phyloP scores from a whole-genome alignment of 768 basidiomycete species.

The Cystofilobasidium ferigula region DNA sequence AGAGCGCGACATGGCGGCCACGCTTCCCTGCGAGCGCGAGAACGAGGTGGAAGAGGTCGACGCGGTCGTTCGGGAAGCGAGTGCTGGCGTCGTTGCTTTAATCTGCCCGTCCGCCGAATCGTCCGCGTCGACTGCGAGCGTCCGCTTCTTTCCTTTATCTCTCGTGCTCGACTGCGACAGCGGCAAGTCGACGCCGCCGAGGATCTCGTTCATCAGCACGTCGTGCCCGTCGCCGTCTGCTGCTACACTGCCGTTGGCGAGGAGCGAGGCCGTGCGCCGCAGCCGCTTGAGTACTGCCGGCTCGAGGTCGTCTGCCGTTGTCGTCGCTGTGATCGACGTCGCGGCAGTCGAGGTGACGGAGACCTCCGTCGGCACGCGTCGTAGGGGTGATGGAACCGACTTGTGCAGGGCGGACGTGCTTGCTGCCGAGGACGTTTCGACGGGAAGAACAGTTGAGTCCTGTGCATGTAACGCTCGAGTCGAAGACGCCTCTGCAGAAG shows the following conservation, averaged over 20 bases:
- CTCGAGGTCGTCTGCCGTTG: slow-evolving; percentile 4
- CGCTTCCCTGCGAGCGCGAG: not conserved
- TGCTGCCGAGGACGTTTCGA: not conserved
- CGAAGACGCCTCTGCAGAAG: too few relatives aligned
- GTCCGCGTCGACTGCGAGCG: not conserved
- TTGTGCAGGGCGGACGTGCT: not conserved
- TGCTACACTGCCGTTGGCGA: not conserved
- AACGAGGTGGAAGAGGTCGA: not conserved
- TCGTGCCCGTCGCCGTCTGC: not conserved
- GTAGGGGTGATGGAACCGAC: not conserved
- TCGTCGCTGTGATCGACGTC: not conserved
- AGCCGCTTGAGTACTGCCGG: slow-evolving; percentile 12
- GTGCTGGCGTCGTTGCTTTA: not conserved
- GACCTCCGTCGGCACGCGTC: not conserved
- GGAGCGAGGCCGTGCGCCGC: not conserved
- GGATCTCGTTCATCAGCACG: not conserved
- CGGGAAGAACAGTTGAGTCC: slow-evolving; percentile 7
- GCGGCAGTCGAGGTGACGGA: not conserved
- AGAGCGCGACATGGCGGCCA: slow-evolving; percentile 1
- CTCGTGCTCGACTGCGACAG: not conserved
- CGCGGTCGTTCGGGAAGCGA: not conserved
- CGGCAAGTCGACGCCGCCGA: not conserved
- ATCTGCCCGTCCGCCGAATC: not conserved
- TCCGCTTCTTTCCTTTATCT: not conserved
- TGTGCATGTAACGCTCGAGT: slow-evolving; percentile 3